Conservation (phyloP, 2,329 filamentous ascomycete genomes). For the Talaromyces sp. region DNA sequence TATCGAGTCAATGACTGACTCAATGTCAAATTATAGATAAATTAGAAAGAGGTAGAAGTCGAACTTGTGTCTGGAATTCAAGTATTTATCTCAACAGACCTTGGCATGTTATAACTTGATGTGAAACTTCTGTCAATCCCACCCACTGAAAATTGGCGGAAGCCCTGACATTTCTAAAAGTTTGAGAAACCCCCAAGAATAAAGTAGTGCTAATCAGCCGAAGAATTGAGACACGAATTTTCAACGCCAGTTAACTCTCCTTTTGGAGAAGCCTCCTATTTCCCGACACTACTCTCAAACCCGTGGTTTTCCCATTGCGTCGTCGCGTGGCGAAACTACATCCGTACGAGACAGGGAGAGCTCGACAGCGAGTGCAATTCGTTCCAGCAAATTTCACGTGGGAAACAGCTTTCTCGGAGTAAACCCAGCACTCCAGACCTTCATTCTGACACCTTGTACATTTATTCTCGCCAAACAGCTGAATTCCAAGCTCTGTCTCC, state of each 20-base stretch:
- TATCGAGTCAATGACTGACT: neutral
- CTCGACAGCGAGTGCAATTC: neutral
- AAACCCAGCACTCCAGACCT: no score
- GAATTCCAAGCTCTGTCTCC: no score
- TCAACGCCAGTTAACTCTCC: no score
- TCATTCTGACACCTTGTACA: no score
- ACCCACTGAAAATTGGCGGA: neutral
- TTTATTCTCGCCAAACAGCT: no score
- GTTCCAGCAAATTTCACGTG: neutral
- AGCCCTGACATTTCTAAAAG: no score
- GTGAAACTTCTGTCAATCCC: neutral
- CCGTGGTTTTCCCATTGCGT: neutral
- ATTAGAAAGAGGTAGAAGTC: neutral
- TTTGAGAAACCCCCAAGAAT: neutral
- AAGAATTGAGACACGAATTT: no score
- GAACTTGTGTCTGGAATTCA: neutral
- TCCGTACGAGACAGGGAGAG: neutral
- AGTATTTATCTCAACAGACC: no score
- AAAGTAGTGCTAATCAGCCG: no score
- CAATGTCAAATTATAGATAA: neutral
- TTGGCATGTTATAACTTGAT: no score
- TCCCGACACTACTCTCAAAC: neutral
- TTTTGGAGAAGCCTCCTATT: no score
- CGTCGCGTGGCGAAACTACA: neutral
- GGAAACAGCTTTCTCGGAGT: no score